These are phyloP conservation scores for Coemansia reversa DNA, from an alignment of 192 early-diverging fungal species.

Conservation along the genomic window DNA sequence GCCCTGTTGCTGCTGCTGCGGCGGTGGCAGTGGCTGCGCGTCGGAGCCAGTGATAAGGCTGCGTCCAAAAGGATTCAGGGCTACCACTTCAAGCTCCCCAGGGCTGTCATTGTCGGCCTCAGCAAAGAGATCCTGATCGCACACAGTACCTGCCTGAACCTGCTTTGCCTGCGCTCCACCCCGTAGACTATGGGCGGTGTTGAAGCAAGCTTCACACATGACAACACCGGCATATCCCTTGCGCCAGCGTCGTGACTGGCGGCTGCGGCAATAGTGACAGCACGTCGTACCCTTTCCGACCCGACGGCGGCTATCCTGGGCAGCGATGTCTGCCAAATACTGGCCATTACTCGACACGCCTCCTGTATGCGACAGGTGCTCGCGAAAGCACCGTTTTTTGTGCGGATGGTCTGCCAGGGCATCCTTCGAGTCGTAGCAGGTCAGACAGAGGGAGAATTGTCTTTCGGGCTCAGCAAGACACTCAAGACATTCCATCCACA, in stretches of 20 bases:
- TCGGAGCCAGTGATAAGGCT: not conserved
- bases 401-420: constrained; percentile 49
- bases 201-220: constrained; percentile 55
- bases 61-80: constrained; percentile 52
- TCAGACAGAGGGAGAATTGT: constrained; percentile 42
- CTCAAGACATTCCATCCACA: constrained; percentile 53
- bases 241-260: constrained; percentile 47
- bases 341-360: constrained; percentile 11
- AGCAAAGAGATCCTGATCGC: constrained; percentile 21
- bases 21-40: not conserved
- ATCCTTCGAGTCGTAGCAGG: constrained; percentile 49
- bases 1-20: constrained; percentile 6
- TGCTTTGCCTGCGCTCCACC: constrained; percentile 7
- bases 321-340: constrained; percentile 4
- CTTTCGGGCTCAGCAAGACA: constrained; percentile 25
- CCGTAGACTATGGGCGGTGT: constrained; percentile 32
- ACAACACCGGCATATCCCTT: constrained; percentile 50
- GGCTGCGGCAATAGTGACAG: constrained; percentile 53
- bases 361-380: constrained; percentile 29
- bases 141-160: not conserved
- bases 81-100: constrained; percentile 39
- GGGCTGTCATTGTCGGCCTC: constrained; percentile 13
- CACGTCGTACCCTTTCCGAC: constrained; percentile 2
- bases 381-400: constrained; percentile 55
- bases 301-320: not conserved